Percentiles rank a stretch among this genome's conserved stretches.
phyloP scores from a whole-genome alignment of 257 asterid species.

The Apocynum venetum region DNA sequence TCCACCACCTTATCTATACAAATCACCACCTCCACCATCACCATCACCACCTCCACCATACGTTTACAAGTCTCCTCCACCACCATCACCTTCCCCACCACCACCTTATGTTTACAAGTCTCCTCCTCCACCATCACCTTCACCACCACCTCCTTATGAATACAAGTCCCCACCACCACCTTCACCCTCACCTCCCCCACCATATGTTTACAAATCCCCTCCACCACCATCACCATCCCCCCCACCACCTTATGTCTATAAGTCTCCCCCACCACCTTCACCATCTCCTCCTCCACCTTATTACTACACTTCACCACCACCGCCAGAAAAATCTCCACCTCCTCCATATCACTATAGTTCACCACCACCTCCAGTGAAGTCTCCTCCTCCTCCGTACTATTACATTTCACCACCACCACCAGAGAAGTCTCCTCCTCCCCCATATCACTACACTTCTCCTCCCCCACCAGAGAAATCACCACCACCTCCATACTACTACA shows the following conservation, averaged over 20 bases:
- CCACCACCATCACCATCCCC: conserved; percentile 35
- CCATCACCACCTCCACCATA: no score
- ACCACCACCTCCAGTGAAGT: neutral
- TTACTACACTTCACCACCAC: conserved; percentile 41
- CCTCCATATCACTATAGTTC: neutral
- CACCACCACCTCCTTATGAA: conserved; percentile 29
- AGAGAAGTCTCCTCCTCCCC: conserved; percentile 23
- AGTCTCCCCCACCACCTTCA: conserved; percentile 1
- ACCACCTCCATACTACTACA: neutral
- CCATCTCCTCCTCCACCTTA: conserved; percentile 26
- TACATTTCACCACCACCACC: conserved; percentile 12
- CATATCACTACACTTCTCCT: conserved; percentile 21
- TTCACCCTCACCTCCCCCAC: conserved; percentile 31
- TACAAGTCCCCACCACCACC: conserved; percentile 45
- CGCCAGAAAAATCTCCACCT: conserved; percentile 33
- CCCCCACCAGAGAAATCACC: neutral
- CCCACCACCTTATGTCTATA: conserved; percentile 32
- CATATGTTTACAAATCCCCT: conserved; percentile 29
- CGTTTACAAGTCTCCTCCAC: no score
- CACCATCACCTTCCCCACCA: no score
- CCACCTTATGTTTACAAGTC: no score
- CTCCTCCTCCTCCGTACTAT: neutral
- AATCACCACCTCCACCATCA: no score
- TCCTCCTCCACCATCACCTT: conserved; percentile 19
- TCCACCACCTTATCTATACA: no score